Evolutionary conservation across 495 filamentous ascomycete genomes (phyloP), one percentile per base, ranked within the genome.

Genomic region (Daldinia bambusicola): DNA sequence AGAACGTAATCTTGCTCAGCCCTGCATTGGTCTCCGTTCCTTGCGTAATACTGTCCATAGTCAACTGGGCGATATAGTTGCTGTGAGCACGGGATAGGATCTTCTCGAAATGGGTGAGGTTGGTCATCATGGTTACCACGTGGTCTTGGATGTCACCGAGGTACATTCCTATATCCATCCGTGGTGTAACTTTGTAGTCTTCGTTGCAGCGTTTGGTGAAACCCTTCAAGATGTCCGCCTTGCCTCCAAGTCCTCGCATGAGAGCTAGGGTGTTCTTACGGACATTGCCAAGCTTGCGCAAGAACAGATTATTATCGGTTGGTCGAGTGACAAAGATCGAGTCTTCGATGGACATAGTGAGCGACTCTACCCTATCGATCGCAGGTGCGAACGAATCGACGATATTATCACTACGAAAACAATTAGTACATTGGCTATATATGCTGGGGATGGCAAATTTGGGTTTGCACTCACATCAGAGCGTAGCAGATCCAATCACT

Each of bases 401-500:
- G 71, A 99, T 99, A 78, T 99, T 92, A 79, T 99, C 95, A 76
- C 90, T 93, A 69, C 6, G 9, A 48, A 16, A 18, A 7, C 9
- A 13, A 53, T 81, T 76, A 85, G 70, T 68, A 68, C 10, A 9
- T 40, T 20, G 30, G 1, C 43, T 12, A 12, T 45, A 38, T 38
- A 69, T 13, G 2, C 26, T 60, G 20, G 43, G 8, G 1, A 22
- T 34, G 38, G 36, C 12, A 45, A 22, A 6, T 16, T 38, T 14
- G 4, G 13, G 9, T 3, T 8, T 14, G 30, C 52, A 82, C 90
- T 87, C 83, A 93, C 91, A 99, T 99, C 81, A 99, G 88, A 36
- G 95, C 95, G 75, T 99, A 99, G 81, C 96, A 99, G 67, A 99
- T 95, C 95, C 95, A 99, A 78, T 99, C 95, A 69, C 93, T 93